Evolutionary conservation across 2,329 filamentous ascomycete species (phyloP).

Genomic region (Aaosphaeria arxii): DNA sequence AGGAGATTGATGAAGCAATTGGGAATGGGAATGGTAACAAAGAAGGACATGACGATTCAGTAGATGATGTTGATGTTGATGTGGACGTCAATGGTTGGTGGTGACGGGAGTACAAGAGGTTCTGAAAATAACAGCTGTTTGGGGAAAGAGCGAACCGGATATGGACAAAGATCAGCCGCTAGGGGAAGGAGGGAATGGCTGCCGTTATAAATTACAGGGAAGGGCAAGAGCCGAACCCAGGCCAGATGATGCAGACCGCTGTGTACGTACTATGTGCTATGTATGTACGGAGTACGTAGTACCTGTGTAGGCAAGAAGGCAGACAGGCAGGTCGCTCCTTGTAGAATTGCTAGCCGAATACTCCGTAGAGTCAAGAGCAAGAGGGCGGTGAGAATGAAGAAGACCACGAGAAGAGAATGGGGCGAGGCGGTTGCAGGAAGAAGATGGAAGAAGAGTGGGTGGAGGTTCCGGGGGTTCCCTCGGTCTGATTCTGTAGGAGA

Average conservation of each 20-base stretch:
- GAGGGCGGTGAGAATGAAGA: slow-evolving; percentile 3
- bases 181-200: slow-evolving; percentile 4
- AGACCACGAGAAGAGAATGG: neutral
- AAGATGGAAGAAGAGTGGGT: neutral
- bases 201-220: slow-evolving; percentile 7
- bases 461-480: no score
- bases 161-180: slow-evolving; percentile 3
- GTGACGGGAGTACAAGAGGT: neutral
- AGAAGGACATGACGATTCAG: neutral
- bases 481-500: no score
- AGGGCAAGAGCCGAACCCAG: neutral
- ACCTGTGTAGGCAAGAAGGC: no score
- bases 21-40: neutral
- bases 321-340: no score
- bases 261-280: no score
- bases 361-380: neutral
- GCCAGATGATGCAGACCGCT: neutral
- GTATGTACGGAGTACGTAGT: no score
- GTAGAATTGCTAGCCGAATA: neutral
- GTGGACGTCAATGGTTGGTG: neutral
- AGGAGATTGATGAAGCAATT: neutral
- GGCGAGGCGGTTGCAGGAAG: neutral
- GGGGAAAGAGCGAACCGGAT: neutral
- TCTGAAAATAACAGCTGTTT: slow-evolving; percentile 4
- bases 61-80: slow-evolving; percentile 1